Percentiles rank a stretch among this genome's conserved stretches.
Evolutionary conservation across 768 basidiomycete genomes (phyloP).

Genomic region (Arthromyces matolae): DNA sequence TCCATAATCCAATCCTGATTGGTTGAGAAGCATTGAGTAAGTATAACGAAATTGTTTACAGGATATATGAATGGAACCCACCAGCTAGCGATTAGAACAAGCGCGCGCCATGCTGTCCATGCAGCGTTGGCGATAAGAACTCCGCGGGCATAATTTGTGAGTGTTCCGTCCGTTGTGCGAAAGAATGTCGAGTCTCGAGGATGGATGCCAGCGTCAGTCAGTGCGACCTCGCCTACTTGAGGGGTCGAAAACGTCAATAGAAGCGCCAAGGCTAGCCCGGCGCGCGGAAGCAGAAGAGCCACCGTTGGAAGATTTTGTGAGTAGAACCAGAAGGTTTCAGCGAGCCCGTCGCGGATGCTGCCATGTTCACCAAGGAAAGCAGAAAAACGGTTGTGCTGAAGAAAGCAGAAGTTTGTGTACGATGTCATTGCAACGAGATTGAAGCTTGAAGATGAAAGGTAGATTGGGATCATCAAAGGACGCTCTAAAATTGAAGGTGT

Average conservation of each 20-base stretch:
- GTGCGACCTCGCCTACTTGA: constrained; percentile 41
- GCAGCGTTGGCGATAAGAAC: constrained; percentile 76
- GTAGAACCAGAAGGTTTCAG: constrained; percentile 83
- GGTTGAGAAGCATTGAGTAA: constrained; percentile 2
- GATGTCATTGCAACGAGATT: constrained; percentile 74
- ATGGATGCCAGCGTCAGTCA: constrained; percentile 44
- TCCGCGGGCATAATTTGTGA: constrained; percentile 76
- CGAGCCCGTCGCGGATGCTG: constrained; percentile 46
- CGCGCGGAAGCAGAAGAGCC: constrained; percentile 78
- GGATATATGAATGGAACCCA: constrained; percentile 28
- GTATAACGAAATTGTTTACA: neutral
- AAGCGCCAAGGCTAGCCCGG: constrained; percentile 68
- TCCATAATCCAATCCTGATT: constrained; percentile 72
- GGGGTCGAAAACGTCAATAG: constrained; percentile 61
- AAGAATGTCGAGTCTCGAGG: constrained; percentile 77
- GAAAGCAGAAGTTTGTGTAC: constrained; percentile 80
- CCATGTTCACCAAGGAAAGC: constrained; percentile 57
- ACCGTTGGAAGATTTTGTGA: constrained; percentile 85
- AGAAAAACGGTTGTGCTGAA: constrained; percentile 71
- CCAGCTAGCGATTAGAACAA: constrained; percentile 72
- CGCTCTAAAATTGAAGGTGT: constrained; percentile 50
- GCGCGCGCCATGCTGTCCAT: constrained; percentile 74
- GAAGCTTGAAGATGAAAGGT: constrained; percentile 76
- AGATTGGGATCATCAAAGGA: constrained; percentile 78
- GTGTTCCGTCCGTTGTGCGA: constrained; percentile 51